These are phyloP conservation scores for Protomyces macrosporus DNA, from an alignment of 1,139 yeast species.

Conservation along the genomic window DNA sequence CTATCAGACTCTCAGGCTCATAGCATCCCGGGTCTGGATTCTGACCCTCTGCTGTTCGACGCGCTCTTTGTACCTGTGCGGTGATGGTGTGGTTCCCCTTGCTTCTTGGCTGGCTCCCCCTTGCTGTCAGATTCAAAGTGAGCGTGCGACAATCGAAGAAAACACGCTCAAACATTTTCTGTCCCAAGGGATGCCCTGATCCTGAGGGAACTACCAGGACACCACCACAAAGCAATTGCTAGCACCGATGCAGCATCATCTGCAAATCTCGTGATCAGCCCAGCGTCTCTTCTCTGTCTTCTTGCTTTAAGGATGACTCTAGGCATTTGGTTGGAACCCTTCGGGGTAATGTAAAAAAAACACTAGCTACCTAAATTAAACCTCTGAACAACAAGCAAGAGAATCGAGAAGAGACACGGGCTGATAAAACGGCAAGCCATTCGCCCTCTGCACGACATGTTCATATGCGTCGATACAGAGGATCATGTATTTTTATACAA, in stretches of 20 bases:
- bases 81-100: too few species aligned
- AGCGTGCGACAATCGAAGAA: background rate
- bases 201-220: too few species aligned
- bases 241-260: too few species aligned
- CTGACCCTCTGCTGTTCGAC: too few species aligned
- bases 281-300: background rate
- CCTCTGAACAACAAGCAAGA: constrained; percentile 16
- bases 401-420: background rate
- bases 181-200: background rate
- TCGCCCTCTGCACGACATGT: constrained; percentile 17
- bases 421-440: constrained; percentile 10
- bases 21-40: too few species aligned
- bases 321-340: constrained; percentile 25
- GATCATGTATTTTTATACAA: constrained; percentile 18
- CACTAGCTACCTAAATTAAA: constrained; percentile 27
- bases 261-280: background rate
- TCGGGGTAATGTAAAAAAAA: constrained; percentile 22
- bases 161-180: background rate
- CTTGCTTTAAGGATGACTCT: constrained; percentile 16
- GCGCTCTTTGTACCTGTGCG: too few species aligned
- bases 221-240: too few species aligned
- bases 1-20: too few species aligned
- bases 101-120: too few species aligned
- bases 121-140: background rate
- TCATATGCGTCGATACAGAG: constrained; percentile 10